These are phyloP conservation scores for Sanguinoderma infundibulare DNA, from an alignment of 1,284 basidiomycete species.

Conservation along the genomic window DNA sequence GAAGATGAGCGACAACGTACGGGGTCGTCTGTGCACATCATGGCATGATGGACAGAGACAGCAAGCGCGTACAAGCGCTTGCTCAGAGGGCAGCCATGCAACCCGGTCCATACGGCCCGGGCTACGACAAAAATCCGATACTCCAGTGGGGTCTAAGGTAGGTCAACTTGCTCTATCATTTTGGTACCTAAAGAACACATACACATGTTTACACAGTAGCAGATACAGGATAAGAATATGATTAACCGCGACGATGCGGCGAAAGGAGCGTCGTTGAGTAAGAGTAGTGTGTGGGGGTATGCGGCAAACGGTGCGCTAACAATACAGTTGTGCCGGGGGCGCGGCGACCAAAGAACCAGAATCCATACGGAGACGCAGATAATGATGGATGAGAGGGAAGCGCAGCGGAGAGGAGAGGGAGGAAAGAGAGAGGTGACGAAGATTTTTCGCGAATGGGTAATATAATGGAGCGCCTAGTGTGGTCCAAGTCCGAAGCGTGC, in stretches of 20 bases:
- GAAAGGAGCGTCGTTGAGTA: constrained; percentile 14
- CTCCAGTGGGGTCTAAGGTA: too few relatives aligned
- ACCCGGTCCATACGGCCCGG: too few relatives aligned
- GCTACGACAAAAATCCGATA: too few relatives aligned
- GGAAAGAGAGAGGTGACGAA: neutral
- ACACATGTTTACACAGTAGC: constrained; percentile 9
- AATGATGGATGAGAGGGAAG: neutral
- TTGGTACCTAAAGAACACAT: neutral
- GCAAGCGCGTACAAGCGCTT: too few relatives aligned
- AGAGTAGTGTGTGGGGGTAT: constrained; percentile 13
- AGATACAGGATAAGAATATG: constrained; percentile 21
- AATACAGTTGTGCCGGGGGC: constrained; percentile 16
- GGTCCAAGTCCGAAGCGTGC: neutral
- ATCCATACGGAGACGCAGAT: constrained; percentile 1
- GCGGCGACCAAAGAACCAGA: constrained; percentile 6
- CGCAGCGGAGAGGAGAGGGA: constrained; percentile 13
- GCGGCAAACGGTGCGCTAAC: constrained; percentile 12
- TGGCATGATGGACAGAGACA: too few relatives aligned
- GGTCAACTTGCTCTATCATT: too few relatives aligned
- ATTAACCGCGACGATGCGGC: constrained; percentile 17
- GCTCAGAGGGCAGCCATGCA: too few relatives aligned
- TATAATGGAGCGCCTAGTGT: neutral
- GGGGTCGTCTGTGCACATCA: too few relatives aligned
- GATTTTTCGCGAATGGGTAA: neutral
- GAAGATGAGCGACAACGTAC: too few relatives aligned